phyloP scores from a whole-genome alignment of 2,329 filamentous ascomycete genomes.

The Aureobasidium sp. region DNA sequence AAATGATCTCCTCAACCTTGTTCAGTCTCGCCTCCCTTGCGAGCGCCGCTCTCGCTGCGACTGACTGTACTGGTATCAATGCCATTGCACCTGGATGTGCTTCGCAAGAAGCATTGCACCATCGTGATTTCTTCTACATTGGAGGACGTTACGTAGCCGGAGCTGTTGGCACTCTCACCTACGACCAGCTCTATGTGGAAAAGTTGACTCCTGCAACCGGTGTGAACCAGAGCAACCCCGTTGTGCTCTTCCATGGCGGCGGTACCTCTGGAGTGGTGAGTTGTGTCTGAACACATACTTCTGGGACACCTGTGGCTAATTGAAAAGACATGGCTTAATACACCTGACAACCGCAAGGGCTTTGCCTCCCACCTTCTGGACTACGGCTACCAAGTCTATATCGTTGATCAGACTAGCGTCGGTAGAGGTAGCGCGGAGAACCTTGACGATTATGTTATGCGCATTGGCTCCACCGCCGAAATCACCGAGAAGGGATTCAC shows the following conservation, averaged over 20 bases:
- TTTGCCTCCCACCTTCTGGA: slow-evolving; percentile 26
- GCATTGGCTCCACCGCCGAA: slow-evolving; percentile 7
- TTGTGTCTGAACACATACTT: neutral
- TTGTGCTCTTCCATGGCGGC: slow-evolving; percentile 38
- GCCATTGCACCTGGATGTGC: neutral
- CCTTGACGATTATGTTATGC: slow-evolving; percentile 1
- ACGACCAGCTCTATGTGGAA: slow-evolving; percentile 6
- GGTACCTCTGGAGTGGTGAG: slow-evolving; percentile 33
- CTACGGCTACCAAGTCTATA: slow-evolving; percentile 27
- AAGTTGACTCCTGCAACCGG: slow-evolving; percentile 15
- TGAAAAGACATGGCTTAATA: slow-evolving; percentile 27
- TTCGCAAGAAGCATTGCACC: slow-evolving; percentile 3
- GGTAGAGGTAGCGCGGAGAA: slow-evolving; percentile 15
- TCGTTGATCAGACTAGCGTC: slow-evolving; percentile 26
- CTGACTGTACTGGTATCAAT: slow-evolving; percentile 4
- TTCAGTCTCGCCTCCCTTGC: neutral
- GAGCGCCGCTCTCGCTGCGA: neutral
- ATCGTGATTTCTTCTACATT: slow-evolving; percentile 12
- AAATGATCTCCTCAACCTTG: slow-evolving; percentile 5
- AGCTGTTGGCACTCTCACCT: slow-evolving; percentile 11
- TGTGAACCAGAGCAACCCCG: slow-evolving; percentile 21
- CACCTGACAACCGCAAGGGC: slow-evolving; percentile 35
- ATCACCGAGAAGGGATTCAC: slow-evolving; percentile 19
- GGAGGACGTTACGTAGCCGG: slow-evolving; percentile 13
- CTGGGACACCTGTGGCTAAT: neutral